Base-by-base conservation (phyloP, 2,329 filamentous ascomycete species). In the Sphaerulina populicola region DNA sequence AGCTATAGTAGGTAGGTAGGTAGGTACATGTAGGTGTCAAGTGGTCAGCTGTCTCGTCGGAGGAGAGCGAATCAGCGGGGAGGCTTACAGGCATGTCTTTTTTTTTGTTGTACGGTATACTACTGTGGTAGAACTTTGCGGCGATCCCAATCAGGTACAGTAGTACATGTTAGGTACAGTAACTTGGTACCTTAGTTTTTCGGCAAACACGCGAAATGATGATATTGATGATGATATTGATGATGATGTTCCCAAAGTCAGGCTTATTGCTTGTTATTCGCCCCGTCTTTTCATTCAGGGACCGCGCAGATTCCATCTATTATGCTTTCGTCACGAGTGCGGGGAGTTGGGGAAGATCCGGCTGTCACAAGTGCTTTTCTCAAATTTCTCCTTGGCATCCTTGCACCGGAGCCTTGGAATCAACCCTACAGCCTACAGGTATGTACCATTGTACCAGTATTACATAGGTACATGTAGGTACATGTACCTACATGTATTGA, bases 1-100 rank as follows among this genome's bases (percentile, higher is more conserved):
- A 65, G 60, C 62, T 64, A 49, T 18, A 18, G 18, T 18, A 18
- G 18, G 18, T 18, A 18, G 4, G 18, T 18, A 18, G 18, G 18
- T 18, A 18, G 18, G 18, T 18, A 18, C 18, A 18, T 18, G 18
- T 18, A 18, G 18, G 18, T 3, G 18, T 18, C 18, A 18, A 18
- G 18, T 18, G 18, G 11, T 29, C 8, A 21, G 18, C 36, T 31
- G n/a, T n/a, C n/a, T n/a, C n/a, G n/a, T n/a, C n/a, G n/a, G n/a
- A n/a, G n/a, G n/a, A n/a, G n/a, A n/a, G n/a, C n/a, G n/a, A n/a
- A n/a, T n/a, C n/a, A n/a, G n/a, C n/a, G n/a, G n/a, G n/a, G n/a
- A n/a, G n/a, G n/a, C n/a, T n/a, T n/a, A n/a, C n/a, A n/a, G n/a
- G n/a, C n/a, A n/a, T n/a, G n/a, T n/a, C n/a, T n/a, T n/a, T n/a